These are phyloP conservation scores for Penicillium sp. DNA, from an alignment of 2,329 filamentous ascomycete species.

Conservation along the genomic window DNA sequence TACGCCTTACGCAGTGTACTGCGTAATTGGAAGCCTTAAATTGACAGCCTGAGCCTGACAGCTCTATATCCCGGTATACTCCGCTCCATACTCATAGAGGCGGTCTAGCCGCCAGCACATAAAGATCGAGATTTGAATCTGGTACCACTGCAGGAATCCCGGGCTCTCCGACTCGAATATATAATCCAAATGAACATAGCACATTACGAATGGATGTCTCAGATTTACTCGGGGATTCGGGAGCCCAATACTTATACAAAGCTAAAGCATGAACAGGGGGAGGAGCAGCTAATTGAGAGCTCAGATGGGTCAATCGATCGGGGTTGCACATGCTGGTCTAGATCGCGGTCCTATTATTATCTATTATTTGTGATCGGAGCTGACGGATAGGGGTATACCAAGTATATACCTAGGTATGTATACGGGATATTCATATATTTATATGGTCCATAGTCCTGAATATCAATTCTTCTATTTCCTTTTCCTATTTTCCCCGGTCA, in stretches of 20 bases:
- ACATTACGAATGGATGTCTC: conserved; percentile 6
- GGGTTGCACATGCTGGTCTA: conserved; percentile 9
- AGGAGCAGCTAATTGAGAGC: conserved; percentile 1
- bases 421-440: too few species aligned
- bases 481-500: not conserved
- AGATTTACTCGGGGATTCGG: conserved; percentile 4
- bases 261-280: conserved; percentile 1
- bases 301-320: not conserved
- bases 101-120: conserved; percentile 12
- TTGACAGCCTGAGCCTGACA: not conserved
- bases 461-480: not conserved
- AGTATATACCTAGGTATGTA: too few species aligned
- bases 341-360: conserved; percentile 2
- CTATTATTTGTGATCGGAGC: too few species aligned
- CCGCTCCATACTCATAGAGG: not conserved
- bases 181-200: not conserved
- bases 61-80: not conserved
- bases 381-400: too few species aligned
- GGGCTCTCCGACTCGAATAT: conserved; percentile 1
- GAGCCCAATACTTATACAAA: conserved; percentile 8
- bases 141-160: conserved; percentile 6
- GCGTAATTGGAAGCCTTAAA: too few species aligned
- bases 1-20: too few species aligned
- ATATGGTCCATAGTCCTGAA: too few species aligned
- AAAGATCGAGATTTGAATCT: conserved; percentile 5